Percentiles rank a stretch among this genome's conserved stretches.
Conservation (phyloP, 495 filamentous ascomycete species). For the Tricharina praecox region DNA sequence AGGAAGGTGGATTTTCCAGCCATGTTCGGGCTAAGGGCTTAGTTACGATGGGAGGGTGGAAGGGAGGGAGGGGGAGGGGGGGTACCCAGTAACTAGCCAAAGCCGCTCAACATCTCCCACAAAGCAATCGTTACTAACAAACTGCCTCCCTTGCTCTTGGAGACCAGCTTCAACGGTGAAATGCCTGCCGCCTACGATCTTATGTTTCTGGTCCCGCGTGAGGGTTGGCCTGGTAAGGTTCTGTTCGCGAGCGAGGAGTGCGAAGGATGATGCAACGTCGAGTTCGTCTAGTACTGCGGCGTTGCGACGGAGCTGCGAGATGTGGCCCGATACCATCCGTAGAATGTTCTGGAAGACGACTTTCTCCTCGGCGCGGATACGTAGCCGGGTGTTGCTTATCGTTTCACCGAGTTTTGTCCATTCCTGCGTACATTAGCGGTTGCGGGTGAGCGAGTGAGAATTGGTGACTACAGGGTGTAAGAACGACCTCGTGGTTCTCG, state of each 20-base stretch:
- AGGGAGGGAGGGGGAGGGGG: not conserved
- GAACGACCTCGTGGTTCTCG: conserved; percentile 70
- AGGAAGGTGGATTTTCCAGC: conserved; percentile 91
- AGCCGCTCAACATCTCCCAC: conserved; percentile 51
- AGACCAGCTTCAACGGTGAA: conserved; percentile 75
- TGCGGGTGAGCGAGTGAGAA: not conserved
- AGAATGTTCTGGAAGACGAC: conserved; percentile 54
- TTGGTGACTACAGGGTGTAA: conserved; percentile 47
- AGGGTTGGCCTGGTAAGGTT: conserved; percentile 56
- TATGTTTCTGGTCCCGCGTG: conserved; percentile 38
- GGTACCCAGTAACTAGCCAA: conserved; percentile 69
- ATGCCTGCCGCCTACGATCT: conserved; percentile 70
- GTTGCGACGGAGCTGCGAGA: conserved; percentile 72
- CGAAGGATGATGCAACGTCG: conserved; percentile 73
- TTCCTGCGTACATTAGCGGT: conserved; percentile 27
- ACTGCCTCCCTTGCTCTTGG: conserved; percentile 59
- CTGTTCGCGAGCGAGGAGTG: conserved; percentile 56
- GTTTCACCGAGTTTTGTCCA: conserved; percentile 66
- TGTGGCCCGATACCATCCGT: conserved; percentile 53
- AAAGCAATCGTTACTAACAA: conserved; percentile 56
- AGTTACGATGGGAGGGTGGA: not conserved
- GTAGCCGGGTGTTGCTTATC: conserved; percentile 54
- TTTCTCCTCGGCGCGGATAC: conserved; percentile 66
- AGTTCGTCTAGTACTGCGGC: conserved; percentile 79
- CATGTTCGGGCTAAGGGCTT: conserved; percentile 60